phyloP scores from a whole-genome alignment of 331 rosid genomes.

The Quercus lobata region DNA sequence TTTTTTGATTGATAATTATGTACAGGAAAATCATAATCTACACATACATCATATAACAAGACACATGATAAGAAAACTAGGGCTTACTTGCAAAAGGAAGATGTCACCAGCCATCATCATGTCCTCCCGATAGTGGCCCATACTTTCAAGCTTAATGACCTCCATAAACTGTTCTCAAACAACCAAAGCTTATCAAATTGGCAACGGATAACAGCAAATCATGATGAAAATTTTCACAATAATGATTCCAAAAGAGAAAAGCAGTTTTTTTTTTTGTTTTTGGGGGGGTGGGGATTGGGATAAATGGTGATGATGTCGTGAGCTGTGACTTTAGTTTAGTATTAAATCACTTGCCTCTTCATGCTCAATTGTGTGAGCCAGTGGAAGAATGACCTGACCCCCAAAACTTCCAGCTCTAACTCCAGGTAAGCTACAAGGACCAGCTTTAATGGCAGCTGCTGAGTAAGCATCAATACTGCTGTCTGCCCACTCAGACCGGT shows the following conservation, averaged over 20 bases:
- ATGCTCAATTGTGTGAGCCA: constrained; percentile 91
- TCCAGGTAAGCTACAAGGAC: constrained; percentile 77
- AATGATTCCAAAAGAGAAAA: neutral
- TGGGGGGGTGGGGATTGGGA: neutral
- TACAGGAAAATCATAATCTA: neutral
- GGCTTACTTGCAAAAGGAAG: constrained; percentile 86
- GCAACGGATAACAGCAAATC: neutral
- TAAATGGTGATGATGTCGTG: too few species aligned
- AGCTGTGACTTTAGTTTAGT: neutral
- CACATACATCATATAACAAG: constrained; percentile 1
- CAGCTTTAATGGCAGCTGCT: constrained; percentile 87
- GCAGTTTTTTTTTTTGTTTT: neutral
- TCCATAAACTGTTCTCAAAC: constrained; percentile 69
- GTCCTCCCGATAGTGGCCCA: constrained; percentile 82
- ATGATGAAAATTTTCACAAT: neutral
- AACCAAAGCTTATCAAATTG: constrained; percentile 16
- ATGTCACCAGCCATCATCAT: constrained; percentile 77
- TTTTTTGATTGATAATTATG: neutral
- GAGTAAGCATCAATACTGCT: constrained; percentile 95
- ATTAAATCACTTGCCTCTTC: constrained; percentile 77
- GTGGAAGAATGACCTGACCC: constrained; percentile 94
- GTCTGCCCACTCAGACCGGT: constrained; percentile 99
- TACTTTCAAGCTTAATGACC: constrained; percentile 79
- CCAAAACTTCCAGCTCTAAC: constrained; percentile 73
- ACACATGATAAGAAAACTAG: neutral